phyloP scores from a whole-genome alignment of 2,329 filamentous ascomycete species.

The Calonectria naviculata region DNA sequence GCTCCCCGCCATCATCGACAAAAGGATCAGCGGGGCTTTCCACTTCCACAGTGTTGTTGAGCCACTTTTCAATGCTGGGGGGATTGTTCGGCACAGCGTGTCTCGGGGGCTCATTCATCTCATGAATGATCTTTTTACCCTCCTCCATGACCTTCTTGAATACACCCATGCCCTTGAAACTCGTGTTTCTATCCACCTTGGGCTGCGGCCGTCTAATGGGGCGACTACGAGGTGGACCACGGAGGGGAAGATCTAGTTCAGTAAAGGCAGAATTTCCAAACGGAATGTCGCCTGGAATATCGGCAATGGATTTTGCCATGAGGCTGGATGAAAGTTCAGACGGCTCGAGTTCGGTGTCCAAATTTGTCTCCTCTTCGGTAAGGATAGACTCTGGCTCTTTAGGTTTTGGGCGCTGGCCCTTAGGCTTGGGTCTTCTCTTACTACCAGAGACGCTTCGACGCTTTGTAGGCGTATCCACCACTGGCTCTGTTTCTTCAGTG shows the following conservation, averaged over 20 bases:
- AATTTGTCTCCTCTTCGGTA: conserved; percentile 43
- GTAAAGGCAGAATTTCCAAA: conserved; percentile 76
- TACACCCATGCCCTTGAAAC: conserved; percentile 70
- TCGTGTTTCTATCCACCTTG: conserved; percentile 64
- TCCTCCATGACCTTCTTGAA: conserved; percentile 73
- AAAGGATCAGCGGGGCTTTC: conserved; percentile 73
- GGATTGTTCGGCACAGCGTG: conserved; percentile 64
- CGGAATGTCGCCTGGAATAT: conserved; percentile 67
- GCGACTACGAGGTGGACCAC: conserved; percentile 56
- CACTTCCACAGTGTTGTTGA: conserved; percentile 66
- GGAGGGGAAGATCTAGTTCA: conserved; percentile 67
- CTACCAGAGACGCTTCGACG: conserved; percentile 40
- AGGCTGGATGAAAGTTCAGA: conserved; percentile 51
- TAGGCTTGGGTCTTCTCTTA: conserved; percentile 40
- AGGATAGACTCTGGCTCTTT: conserved; percentile 43
- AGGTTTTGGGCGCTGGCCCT: conserved; percentile 35
- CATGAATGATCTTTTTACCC: conserved; percentile 73
- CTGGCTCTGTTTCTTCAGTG: conserved; percentile 50
- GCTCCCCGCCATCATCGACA: conserved; percentile 54
- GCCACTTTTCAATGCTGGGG: conserved; percentile 74
- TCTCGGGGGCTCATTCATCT: conserved; percentile 67
- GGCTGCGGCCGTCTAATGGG: conserved; percentile 43
- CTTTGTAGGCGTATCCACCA: conserved; percentile 54
- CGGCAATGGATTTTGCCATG: conserved; percentile 65
- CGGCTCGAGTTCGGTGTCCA: conserved; percentile 38